Base-by-base conservation (phyloP, 1,284 basidiomycete species). In the Rhizoctonia solani region DNA sequence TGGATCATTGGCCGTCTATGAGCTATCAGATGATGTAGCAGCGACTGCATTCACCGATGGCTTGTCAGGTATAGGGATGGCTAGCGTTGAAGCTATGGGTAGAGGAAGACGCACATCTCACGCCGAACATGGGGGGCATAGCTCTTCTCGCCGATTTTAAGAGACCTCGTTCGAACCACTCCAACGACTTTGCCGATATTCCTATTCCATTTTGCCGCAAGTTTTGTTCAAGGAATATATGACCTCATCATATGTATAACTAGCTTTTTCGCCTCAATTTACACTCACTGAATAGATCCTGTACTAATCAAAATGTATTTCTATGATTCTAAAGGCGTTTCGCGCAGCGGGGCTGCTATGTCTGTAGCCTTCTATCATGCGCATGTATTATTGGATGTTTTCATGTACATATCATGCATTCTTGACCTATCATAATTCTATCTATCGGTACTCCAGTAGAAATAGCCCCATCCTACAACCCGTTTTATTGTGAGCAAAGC, bases 131-230 rank as follows among this genome's bases (percentile, higher is more conserved):
- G 27, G 13, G 11, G 21, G 37, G 8, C 9, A 16, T 39, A 39
- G 44, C 44, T 41, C 37, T 41, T 6, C 27, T 27, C 55, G 41
- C 16, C 39, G 23, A 30, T 11, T 21, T 44, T 59, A 34, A 47
- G 13, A 25, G 19, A 29, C 14, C 14, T 46, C n/a, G n/a, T n/a
- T n/a, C n/a, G n/a, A n/a, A n/a, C n/a, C n/a, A n/a, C n/a, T n/a
- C n/a, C n/a, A n/a, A n/a, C n/a, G n/a, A n/a, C n/a, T n/a, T n/a
- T n/a, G n/a, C n/a, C n/a, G n/a, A n/a, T n/a, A n/a, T n/a, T n/a
- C n/a, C n/a, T n/a, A n/a, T 29, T 37, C 58, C 46, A 34, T 61
- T 61, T 61, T 61, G 58, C 58, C 58, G 46, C 37, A 39, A 19
- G 54, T 39, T 25, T 61, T 61, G 58, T 49, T 61, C 41, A 27